Evolutionary conservation across 2,329 filamentous ascomycete genomes (phyloP).

Genomic region (Neofusicoccum sp.): DNA sequence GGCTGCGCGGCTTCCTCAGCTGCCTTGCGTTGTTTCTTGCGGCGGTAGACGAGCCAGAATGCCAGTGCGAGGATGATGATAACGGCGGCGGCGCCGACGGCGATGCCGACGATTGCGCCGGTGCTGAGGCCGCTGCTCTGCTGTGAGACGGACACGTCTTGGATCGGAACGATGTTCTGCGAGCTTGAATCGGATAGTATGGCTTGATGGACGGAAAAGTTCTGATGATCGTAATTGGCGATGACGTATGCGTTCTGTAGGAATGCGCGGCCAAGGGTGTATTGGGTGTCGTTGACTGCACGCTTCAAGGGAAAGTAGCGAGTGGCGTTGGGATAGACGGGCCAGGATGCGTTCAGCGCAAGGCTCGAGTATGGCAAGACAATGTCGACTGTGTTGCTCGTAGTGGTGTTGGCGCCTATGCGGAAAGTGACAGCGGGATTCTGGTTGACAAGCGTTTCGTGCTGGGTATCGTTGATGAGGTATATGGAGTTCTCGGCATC

Average conservation of each 20-base stretch:
- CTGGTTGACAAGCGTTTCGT: conserved; percentile 31
- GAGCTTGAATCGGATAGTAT: conserved; percentile 49
- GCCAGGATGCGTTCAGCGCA: conserved; percentile 34
- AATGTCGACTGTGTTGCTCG: conserved; percentile 33
- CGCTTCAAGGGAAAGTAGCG: conserved; percentile 43
- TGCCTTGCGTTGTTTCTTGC: conserved; percentile 13
- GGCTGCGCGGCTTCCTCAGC: not conserved
- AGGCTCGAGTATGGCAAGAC: conserved; percentile 43
- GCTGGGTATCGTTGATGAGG: conserved; percentile 41
- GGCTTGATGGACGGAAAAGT: conserved; percentile 55
- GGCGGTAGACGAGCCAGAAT: conserved; percentile 24
- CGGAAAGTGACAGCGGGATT: conserved; percentile 39
- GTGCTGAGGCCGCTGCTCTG: conserved; percentile 23
- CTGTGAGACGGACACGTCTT: conserved; percentile 8
- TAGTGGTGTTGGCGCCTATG: conserved; percentile 31
- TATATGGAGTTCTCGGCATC: conserved; percentile 39
- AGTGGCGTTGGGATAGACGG: conserved; percentile 28
- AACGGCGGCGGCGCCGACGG: conserved; percentile 27
- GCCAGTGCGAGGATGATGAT: conserved; percentile 23
- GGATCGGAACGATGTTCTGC: conserved; percentile 41
- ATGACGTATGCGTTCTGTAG: conserved; percentile 46
- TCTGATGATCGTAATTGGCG: conserved; percentile 37
- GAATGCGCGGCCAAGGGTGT: conserved; percentile 43
- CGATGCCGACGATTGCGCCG: conserved; percentile 33
- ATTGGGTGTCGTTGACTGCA: conserved; percentile 41